Evolutionary conservation across 768 basidiomycete genomes (phyloP).

Genomic region (Pholiota microspora): DNA sequence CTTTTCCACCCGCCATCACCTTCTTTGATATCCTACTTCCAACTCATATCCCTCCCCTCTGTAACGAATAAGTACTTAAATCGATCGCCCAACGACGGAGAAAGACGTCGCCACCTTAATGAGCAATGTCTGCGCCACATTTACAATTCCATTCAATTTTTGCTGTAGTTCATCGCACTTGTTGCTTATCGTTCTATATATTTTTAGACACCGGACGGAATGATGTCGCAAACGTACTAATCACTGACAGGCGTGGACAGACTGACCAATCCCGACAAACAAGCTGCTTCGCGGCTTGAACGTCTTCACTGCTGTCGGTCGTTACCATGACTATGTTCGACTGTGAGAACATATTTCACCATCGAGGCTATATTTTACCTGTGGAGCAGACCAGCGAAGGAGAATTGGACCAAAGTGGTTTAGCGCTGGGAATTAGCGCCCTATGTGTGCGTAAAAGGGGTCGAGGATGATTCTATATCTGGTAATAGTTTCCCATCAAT

Average conservation of each 20-base stretch:
- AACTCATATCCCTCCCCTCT: neutral
- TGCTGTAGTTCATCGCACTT: neutral
- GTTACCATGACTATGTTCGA: slow-evolving; percentile 2
- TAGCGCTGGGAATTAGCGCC: too few relatives aligned
- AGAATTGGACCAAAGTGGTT: too few relatives aligned
- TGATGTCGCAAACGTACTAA: neutral
- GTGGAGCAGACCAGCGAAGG: too few relatives aligned
- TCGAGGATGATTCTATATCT: too few relatives aligned
- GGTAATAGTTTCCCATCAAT: too few relatives aligned
- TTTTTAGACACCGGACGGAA: neutral
- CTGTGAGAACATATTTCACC: too few relatives aligned
- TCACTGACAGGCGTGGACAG: neutral
- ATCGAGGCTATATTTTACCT: too few relatives aligned
- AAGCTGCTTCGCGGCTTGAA: neutral
- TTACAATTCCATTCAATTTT: neutral
- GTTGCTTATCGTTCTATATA: neutral
- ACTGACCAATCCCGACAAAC: neutral
- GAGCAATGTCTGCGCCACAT: neutral
- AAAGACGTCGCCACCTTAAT: neutral
- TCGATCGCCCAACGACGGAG: too few relatives aligned
- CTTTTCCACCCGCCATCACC: neutral
- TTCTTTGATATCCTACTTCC: neutral
- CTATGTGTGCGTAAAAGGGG: too few relatives aligned
- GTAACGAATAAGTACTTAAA: too few relatives aligned
- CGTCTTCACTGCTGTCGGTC: neutral